Evolutionary conservation across 306 rosid species (phyloP), one percentile per base, ranked within the genome.

Genomic region (Vigna hirtella): DNA sequence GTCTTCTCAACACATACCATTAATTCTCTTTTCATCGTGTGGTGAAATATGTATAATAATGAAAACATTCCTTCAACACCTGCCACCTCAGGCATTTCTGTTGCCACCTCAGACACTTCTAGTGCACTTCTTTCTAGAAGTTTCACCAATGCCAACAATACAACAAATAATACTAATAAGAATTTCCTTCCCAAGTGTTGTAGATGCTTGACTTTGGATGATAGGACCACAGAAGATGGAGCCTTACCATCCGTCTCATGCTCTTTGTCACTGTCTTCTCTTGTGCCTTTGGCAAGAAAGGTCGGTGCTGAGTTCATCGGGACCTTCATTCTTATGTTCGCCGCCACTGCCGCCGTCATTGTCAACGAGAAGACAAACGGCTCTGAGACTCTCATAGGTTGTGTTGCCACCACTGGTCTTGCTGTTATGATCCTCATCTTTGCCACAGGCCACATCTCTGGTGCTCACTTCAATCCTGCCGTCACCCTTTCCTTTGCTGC

Each of bases 301-400:
- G 98, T 92, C 8, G 98, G 98, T 85, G 98, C 96, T 10, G 98
- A 95, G 87, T 92, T 95, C 73, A 72, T 95, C 36, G 97, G 98
- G 38, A 95, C 97, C 5, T 0, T 20, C 22, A 20, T 20, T 20
- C 22, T 20, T 20, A 20, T 20, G 22, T 20, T 20, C 22, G 22
- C 1, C 22, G 1, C 22, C 22, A 20, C 22, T 20, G 1, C 22
- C 22, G 22, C 1, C 1, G 1, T 1, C 1, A 20, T 1, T 20
- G 22, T 20, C 22, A 20, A 20, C 22, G 22, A 20, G 22, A 20
- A 20, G 22, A 20, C 22, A 20, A 20, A 20, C 22, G 0, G 0
- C 22, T 20, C 22, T 20, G 22, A 0, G 22, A 20, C 22, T 20
- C 22, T 20, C 22, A 20, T 20, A 20, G 22, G 22, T 20, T 20